A percentile compares a stretch with the other conserved stretches of the same genome.
These are phyloP conservation scores for Tephrocybe sp. DNA, from an alignment of 768 basidiomycete species.

Conservation along the genomic window DNA sequence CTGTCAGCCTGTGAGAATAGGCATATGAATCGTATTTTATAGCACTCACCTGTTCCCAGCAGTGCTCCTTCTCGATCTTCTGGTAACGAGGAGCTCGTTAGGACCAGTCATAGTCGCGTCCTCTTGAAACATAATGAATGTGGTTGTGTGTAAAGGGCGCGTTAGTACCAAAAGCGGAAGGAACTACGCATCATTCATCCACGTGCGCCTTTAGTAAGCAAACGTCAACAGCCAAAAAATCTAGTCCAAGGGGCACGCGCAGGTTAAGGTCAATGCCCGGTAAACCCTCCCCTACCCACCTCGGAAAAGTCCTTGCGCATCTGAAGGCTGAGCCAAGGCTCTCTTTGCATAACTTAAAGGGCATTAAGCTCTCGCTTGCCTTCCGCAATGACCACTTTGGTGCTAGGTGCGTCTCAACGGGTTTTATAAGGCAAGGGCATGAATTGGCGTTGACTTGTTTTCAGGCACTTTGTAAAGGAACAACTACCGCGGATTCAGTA, in stretches of 20 bases:
- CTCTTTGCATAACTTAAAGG: constrained; percentile 43
- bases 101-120: constrained; percentile 20
- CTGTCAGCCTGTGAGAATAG: constrained; percentile 31
- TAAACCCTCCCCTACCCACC: constrained; percentile 38
- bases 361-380: constrained; percentile 55
- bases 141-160: not conserved
- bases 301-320: constrained; percentile 49
- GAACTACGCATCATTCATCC: not conserved
- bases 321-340: constrained; percentile 54
- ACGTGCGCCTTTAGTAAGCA: constrained; percentile 11
- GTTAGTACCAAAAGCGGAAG: not conserved
- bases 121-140: constrained; percentile 6
- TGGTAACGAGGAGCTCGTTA: constrained; percentile 47
- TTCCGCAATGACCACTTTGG: constrained; percentile 71
- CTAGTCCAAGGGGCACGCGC: constrained; percentile 15
- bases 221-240: constrained; percentile 12
- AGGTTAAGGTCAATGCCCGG: not conserved
- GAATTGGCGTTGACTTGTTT: not conserved
- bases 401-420: constrained; percentile 49
- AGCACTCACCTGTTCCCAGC: constrained; percentile 69
- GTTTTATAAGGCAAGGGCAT: not conserved
- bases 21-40: not conserved
- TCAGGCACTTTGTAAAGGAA: constrained; percentile 76
- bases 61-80: constrained; percentile 67
- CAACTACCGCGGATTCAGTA: constrained; percentile 77